Percentiles rank a stretch among this genome's conserved stretches.
Conservation (phyloP, 352 stramenopile species). For the Aphanomyces euteiches region DNA sequence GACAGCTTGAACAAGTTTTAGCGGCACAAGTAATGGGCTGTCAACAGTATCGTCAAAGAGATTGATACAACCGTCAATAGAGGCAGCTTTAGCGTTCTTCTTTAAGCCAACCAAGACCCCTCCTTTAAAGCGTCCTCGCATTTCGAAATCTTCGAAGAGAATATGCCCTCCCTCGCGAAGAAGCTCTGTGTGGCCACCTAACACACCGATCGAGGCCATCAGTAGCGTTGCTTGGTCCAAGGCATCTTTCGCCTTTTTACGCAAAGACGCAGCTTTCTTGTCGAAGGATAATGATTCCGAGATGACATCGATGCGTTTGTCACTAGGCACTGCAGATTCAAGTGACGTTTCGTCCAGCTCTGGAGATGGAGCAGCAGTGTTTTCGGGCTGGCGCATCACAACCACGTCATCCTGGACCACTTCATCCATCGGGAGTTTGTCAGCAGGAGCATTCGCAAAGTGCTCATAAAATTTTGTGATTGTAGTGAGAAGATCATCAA, state of each 20-base stretch:
- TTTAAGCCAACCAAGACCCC: conserved; percentile 43
- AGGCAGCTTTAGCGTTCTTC: conserved; percentile 27
- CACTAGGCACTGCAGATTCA: background rate
- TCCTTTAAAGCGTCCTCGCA: conserved; percentile 38
- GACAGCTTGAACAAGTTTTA: conserved; percentile 55
- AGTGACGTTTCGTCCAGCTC: conserved; percentile 12
- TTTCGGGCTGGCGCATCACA: conserved; percentile 22
- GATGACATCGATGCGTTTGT: conserved; percentile 27
- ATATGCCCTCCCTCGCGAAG: conserved; percentile 65
- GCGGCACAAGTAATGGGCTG: conserved; percentile 35
- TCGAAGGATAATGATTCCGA: conserved; percentile 38
- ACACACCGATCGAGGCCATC: conserved; percentile 62
- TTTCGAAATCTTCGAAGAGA: conserved; percentile 45
- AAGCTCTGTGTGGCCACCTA: conserved; percentile 66
- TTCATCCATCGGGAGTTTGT: conserved; percentile 8
- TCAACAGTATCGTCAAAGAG: conserved; percentile 5
- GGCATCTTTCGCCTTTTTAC: conserved; percentile 73
- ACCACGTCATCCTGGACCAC: conserved; percentile 7
- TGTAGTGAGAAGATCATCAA: conserved; percentile 53
- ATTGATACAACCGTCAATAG: conserved; percentile 15
- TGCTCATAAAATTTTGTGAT: conserved; percentile 70
- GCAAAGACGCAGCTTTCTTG: conserved; percentile 63
- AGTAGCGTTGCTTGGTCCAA: conserved; percentile 53
- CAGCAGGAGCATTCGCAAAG: conserved; percentile 21
- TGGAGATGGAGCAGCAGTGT: conserved; percentile 9